Conservation (phyloP, 1,139 yeast species). For the Komagataea norvegica region DNA sequence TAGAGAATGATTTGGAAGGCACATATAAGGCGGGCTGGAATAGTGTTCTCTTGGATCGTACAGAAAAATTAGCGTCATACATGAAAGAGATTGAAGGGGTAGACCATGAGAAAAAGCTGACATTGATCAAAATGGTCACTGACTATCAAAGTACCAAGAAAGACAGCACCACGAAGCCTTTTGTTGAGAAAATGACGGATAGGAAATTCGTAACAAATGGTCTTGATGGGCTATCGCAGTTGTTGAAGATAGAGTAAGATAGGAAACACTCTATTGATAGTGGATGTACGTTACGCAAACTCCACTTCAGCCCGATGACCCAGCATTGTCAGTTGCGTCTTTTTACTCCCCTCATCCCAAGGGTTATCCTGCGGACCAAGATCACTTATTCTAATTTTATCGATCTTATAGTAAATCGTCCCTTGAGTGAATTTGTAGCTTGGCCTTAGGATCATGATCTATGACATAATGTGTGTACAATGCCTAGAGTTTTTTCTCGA, state of each 20-base stretch:
- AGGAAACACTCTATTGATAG: no score
- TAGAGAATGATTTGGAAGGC: slow-evolving; percentile 49
- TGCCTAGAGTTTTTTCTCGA: no score
- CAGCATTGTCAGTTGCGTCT: no score
- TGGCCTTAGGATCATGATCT: no score
- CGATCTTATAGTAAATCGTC: no score
- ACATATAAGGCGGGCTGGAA: slow-evolving; percentile 57
- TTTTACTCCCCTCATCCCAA: no score
- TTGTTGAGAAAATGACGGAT: background rate
- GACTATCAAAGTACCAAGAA: background rate
- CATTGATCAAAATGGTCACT: background rate
- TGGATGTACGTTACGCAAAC: no score
- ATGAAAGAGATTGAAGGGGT: background rate
- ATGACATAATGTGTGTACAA: no score
- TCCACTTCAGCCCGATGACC: no score
- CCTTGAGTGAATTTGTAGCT: no score
- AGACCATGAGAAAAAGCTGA: background rate
- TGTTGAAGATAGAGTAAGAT: background rate
- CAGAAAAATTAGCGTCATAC: slow-evolving; percentile 9
- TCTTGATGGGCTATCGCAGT: background rate
- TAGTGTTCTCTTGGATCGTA: slow-evolving; percentile 50
- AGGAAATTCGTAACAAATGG: slow-evolving; percentile 2
- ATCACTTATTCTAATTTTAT: no score
- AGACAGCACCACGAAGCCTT: background rate
- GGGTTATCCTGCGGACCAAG: no score